Base-by-base conservation (phyloP, 2,329 filamentous ascomycete genomes). In the Aspergillus awamori region DNA sequence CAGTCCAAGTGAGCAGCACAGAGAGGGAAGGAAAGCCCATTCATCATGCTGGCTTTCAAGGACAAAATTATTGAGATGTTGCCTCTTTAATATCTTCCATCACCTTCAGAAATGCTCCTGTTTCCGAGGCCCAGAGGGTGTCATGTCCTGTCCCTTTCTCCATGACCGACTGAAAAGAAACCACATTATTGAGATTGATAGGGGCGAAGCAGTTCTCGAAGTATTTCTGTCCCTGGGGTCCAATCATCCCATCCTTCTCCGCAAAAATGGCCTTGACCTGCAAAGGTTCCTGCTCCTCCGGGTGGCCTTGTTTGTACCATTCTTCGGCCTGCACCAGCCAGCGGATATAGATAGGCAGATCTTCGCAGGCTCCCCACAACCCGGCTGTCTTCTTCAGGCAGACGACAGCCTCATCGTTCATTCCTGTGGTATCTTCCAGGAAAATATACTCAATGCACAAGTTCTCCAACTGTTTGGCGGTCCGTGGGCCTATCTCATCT, bases 391-490 rank as follows among this genome's bases (percentile, higher is more conserved):
- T 56, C 24, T 56, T 45, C n/a, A 56, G 28, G 20, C 53, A 56
- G n/a, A 56, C 8, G 5, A 56, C 36, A 22, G 53, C 11, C 17
- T 56, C 53, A 17, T 56, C 53, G 22, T 56, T 56, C 8, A 56
- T 20, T n/a, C 53, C 53, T 1, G 39, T 47, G 53, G 53, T 45
- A 15, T 33, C 30, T 13, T 56, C 53, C 8, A 22, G 26, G 17
- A 45, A 56, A 7, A 56, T n/a, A 5, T 56, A 45, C 24, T 56
- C 53, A 7, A 56, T 24, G 15, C 39, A 20, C 8, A 56, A 17
- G 4, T 33, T 17, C 2, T 47, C 53, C 8, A 47, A 22, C 5
- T 11, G 20, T n/a, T 56, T n/a, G 8, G 30, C 53, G 7, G 39
- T 26, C 30, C 30, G 24, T 15, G 11, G 5, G 5, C 30, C 6